Evolutionary conservation across 2,329 filamentous ascomycete species (phyloP).

Genomic region (Pleoardoris graminearum): DNA sequence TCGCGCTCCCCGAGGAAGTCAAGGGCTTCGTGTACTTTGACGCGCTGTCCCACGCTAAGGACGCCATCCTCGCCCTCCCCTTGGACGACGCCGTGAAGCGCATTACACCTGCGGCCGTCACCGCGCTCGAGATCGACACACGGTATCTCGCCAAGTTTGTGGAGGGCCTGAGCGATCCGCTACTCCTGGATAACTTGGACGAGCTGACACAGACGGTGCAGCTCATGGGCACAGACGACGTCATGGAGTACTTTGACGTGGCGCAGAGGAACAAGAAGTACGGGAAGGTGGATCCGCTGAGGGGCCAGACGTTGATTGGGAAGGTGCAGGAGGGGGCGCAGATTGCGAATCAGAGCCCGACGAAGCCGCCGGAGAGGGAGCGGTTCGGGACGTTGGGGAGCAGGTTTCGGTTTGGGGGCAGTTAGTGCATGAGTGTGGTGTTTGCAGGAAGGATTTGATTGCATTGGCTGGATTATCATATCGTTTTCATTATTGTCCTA

Average conservation of each 20-base stretch:
- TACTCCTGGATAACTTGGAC: slow-evolving; percentile 85
- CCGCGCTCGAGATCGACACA: slow-evolving; percentile 80
- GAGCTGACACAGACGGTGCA: slow-evolving; percentile 92
- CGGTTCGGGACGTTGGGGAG: slow-evolving; percentile 42
- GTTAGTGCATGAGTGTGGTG: background rate
- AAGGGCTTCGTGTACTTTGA: slow-evolving; percentile 99
- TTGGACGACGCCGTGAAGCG: slow-evolving; percentile 77
- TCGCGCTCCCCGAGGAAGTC: slow-evolving; percentile 92
- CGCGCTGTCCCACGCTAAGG: slow-evolving; percentile 85
- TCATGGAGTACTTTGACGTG: slow-evolving; percentile 97
- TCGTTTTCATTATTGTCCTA: background rate
- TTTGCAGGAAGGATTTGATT: background rate
- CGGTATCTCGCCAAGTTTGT: slow-evolving; percentile 85
- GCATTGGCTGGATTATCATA: background rate
- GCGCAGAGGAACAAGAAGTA: slow-evolving; percentile 90
- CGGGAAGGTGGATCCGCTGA: slow-evolving; percentile 86
- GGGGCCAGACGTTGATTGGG: slow-evolving; percentile 86
- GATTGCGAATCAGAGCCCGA: slow-evolving; percentile 40
- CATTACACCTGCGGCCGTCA: slow-evolving; percentile 86
- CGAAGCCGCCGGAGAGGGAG: slow-evolving; percentile 32
- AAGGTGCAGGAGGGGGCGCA: slow-evolving; percentile 58
- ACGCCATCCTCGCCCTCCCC: slow-evolving; percentile 79
- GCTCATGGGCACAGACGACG: slow-evolving; percentile 81
- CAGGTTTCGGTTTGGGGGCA: slow-evolving; percentile 33
- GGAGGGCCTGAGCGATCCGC: slow-evolving; percentile 81